phyloP scores from a whole-genome alignment of 805 yeast species.

The Cyberlindnera americana region DNA sequence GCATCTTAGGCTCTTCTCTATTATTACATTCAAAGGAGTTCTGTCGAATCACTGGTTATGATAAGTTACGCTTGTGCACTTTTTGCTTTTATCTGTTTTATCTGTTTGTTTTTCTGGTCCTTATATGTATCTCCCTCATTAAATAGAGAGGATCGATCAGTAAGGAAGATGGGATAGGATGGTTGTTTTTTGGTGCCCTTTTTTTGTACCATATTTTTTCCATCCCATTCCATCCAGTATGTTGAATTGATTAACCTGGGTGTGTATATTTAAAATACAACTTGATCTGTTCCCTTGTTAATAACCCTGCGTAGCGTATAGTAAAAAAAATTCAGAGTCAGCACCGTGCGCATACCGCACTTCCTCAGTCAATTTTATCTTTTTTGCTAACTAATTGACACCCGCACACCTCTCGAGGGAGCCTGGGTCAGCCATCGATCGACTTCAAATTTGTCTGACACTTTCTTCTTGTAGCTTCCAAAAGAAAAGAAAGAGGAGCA shows the following conservation, averaged over 20 bases:
- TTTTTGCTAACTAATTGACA: constrained; percentile 4
- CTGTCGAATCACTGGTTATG: constrained; percentile 6
- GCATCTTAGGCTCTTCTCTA: too few relatives aligned
- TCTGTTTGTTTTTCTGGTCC: neutral
- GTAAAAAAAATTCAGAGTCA: too few relatives aligned
- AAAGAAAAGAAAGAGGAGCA: too few relatives aligned
- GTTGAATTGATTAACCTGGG: constrained; percentile 4
- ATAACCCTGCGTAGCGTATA: too few relatives aligned
- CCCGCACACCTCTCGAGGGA: constrained; percentile 5
- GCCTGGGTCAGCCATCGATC: neutral
- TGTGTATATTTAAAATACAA: neutral
- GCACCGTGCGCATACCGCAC: neutral
- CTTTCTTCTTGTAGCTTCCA: too few relatives aligned
- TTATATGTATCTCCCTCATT: neutral
- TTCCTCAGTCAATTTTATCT: constrained; percentile 3
- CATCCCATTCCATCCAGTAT: constrained; percentile 7
- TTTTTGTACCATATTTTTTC: constrained; percentile 4
- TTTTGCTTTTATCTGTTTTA: constrained; percentile 1
- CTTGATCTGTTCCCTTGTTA: neutral
- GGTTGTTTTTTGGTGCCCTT: constrained; percentile 7
- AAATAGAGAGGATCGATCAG: neutral
- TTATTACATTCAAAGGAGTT: neutral
- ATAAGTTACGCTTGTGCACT: constrained; percentile 5
- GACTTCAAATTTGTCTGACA: too few relatives aligned
- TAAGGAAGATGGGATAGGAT: neutral